Percentiles rank a stretch among this genome's conserved stretches.
Conservation (phyloP, 768 basidiomycete genomes). For the Trichaptum fuscoviolaceum region DNA sequence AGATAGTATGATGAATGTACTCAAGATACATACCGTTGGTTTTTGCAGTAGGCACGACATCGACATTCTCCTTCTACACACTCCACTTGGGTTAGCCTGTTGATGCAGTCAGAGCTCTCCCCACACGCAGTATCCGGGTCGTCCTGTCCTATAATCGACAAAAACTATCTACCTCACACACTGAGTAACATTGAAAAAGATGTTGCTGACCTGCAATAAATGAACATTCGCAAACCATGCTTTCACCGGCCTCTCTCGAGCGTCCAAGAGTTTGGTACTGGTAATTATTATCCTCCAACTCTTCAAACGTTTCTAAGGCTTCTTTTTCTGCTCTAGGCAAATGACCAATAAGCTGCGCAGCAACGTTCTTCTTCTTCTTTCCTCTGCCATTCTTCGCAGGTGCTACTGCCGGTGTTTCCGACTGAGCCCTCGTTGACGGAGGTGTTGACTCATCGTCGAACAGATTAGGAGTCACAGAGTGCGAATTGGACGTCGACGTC, state of each 20-base stretch:
- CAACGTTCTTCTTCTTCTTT: constrained; percentile 8
- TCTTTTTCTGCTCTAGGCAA: constrained; percentile 72
- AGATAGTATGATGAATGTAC: constrained; percentile 11
- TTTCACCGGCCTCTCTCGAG: constrained; percentile 83
- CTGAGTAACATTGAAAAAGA: constrained; percentile 18
- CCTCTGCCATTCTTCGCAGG: constrained; percentile 17
- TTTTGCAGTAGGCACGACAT: constrained; percentile 76
- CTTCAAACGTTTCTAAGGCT: constrained; percentile 66
- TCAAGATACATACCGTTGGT: constrained; percentile 70
- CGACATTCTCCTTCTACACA: constrained; percentile 89
- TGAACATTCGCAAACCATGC: constrained; percentile 92
- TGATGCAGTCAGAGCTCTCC: constrained; percentile 89
- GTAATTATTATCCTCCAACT: constrained; percentile 77
- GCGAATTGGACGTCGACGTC: background rate
- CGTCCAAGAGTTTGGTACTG: constrained; percentile 84
- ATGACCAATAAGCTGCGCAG: constrained; percentile 71
- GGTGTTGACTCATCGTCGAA: background rate
- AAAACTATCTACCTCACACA: constrained; percentile 20
- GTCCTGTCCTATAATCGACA: constrained; percentile 46
- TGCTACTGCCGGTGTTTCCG: constrained; percentile 23
- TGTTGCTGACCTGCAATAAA: constrained; percentile 72
- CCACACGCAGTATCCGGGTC: constrained; percentile 72
- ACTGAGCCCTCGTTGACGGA: constrained; percentile 1
- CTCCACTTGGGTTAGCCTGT: constrained; percentile 94
- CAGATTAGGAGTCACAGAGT: background rate